Base-by-base conservation (phyloP, 495 filamentous ascomycete species). In the Pyronema domesticum region DNA sequence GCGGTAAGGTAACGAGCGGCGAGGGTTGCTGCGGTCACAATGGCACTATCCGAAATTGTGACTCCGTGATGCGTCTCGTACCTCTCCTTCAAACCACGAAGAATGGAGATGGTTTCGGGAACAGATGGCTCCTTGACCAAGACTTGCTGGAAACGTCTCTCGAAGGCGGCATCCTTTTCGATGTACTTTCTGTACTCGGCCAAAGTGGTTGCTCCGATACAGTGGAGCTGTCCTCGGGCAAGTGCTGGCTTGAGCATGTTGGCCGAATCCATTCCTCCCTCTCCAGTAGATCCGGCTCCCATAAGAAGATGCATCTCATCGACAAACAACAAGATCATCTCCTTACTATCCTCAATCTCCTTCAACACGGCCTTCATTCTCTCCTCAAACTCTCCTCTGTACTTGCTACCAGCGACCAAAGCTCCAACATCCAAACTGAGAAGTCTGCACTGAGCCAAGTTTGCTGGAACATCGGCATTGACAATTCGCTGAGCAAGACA, bases 21-120 rank as follows among this genome's bases (percentile, higher is more conserved):
- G 13, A 96, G 79, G 15, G 76, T 89, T 10, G 91, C 88, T 9
- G 93, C 84, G 39, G 87, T 73, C 6, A 98, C 89, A 56, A 98
- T 88, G 60, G 91, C 89, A 60, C 79, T 82, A 60, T 98, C 91
- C 9, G 86, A 74, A 61, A 98, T 95, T 63, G 77, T 95, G 65
- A 98, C 93, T 77, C 88, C 87, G 68, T 98, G 91, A 70, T 98
- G 91, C 14, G 93, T 85, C 67, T 98, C 91, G 68, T 95, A 98
- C 62, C 86, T 86, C 64, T 95, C 89, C 70, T 96, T 96, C 54
- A 98, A 70, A 57, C 91, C 91, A 73, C 91, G 83, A 13, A 98
- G 82, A 65, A 98, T 98, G 3, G 91, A 96, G 59, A 98, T 79
- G 3, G 91, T 96, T 68, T 98, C 91, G 0, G 80, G 68, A 42